These are phyloP conservation scores for Penicillium diatomitis DNA, from an alignment of 495 filamentous ascomycete genomes.

Conservation along the genomic window DNA sequence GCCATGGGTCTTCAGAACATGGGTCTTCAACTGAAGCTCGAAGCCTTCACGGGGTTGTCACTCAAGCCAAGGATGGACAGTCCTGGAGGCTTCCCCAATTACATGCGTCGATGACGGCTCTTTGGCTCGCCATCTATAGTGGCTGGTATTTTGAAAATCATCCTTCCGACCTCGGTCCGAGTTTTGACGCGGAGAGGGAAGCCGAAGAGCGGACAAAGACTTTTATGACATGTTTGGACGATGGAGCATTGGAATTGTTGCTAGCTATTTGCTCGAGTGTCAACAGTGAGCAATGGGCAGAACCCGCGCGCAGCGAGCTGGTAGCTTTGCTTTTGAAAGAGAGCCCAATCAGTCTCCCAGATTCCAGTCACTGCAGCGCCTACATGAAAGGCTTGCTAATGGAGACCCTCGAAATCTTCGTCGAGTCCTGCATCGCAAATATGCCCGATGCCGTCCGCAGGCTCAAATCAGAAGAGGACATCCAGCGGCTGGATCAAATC, in stretches of 20 bases:
- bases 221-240: constrained; percentile 69
- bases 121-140: constrained; percentile 91
- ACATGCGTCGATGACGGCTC: constrained; percentile 62
- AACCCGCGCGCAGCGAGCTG: constrained; percentile 65
- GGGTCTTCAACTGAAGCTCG: constrained; percentile 54
- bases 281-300: constrained; percentile 66
- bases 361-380: constrained; percentile 49
- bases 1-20: constrained; percentile 66
- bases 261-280: constrained; percentile 74
- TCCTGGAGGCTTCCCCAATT: constrained; percentile 62
- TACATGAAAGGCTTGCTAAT: constrained; percentile 62
- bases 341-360: constrained; percentile 53
- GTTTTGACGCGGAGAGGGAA: constrained; percentile 54
- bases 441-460: constrained; percentile 85
- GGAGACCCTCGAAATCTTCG: constrained; percentile 72
- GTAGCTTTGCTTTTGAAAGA: constrained; percentile 71
- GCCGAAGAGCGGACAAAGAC: constrained; percentile 56
- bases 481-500: constrained; percentile 64
- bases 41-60: constrained; percentile 56
- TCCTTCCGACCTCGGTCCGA: constrained; percentile 41
- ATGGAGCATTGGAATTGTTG: constrained; percentile 87
- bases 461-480: constrained; percentile 82
- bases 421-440: constrained; percentile 87
- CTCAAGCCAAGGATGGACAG: constrained; percentile 51
- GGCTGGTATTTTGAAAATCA: constrained; percentile 72